Base-by-base conservation (phyloP, 2,329 filamentous ascomycete genomes). In the Aspergillus quadrilineatus region DNA sequence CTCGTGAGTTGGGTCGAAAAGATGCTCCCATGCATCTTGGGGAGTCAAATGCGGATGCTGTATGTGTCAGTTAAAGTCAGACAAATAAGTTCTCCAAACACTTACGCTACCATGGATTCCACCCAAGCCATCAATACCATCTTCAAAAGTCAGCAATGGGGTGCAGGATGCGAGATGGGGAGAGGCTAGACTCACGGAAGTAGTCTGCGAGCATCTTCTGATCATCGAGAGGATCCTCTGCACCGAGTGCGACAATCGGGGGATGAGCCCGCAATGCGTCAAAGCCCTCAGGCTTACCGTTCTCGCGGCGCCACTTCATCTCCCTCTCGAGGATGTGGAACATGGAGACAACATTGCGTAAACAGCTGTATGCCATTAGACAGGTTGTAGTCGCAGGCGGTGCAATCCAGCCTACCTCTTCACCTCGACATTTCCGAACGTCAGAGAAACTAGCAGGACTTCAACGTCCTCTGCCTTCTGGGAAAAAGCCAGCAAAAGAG, bases 241-340 rank as follows among this genome's bases (percentile, higher is more conserved):
- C 88, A 2, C 94, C 94, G 32, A 97, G 84, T 41, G 94, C 91
- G 32, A 99, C 85, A 41, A 95, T 80, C 6, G 92, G 93, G 75
- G 90, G 95, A 72, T 79, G 85, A 12, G 83, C 80, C 63, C 82
- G 84, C 73, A 97, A 77, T 6, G 85, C 81, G 50, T 86, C 87
- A 65, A 92, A 97, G 0, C 90, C 89, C 54, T 87, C 80, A 0
- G 83, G 75, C 54, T 80, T 82, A 15, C 89, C 89, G 42, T 85
- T 82, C 10, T 84, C 77, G 69, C 84, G 85, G 61, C 94, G 85
- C 92, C 92, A 97, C 63, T 85, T 82, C 64, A 91, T 81, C 76
- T 99, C 94, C 70, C 91, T 90, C 63, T 96, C 91, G 52, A 99
- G 83, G 57, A 96, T 88, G 67, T 97, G 88, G 77, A 99, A 97